These are phyloP conservation scores for Penicillium coffeae DNA, from an alignment of 495 filamentous ascomycete species.

Conservation along the genomic window DNA sequence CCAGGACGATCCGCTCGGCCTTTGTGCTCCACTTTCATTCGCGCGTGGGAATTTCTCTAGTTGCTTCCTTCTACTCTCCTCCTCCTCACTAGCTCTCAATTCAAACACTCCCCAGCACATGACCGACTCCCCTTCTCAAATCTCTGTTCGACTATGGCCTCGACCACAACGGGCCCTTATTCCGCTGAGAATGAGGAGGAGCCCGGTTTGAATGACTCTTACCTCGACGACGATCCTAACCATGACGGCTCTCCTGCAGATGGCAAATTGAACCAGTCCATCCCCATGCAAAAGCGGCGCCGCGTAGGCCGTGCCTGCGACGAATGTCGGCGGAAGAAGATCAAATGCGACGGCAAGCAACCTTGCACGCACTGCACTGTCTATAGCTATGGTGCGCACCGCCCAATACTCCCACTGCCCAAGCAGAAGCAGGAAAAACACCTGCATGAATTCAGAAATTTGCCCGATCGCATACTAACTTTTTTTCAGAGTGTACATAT, in stretches of 20 bases:
- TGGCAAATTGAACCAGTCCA: slow-evolving; percentile 26
- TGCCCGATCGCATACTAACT: too few relatives aligned
- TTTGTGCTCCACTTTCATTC: too few relatives aligned
- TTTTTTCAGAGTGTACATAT: slow-evolving; percentile 81
- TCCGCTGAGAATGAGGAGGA: slow-evolving; percentile 38
- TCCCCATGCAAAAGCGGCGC: slow-evolving; percentile 79
- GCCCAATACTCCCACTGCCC: not conserved
- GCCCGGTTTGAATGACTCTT: slow-evolving; percentile 20
- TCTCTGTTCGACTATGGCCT: slow-evolving; percentile 16
- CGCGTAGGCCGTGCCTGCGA: slow-evolving; percentile 91
- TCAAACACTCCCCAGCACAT: slow-evolving; percentile 26
- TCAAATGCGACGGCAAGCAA: slow-evolving; percentile 97
- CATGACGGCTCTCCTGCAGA: slow-evolving; percentile 26
- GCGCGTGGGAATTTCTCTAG: not conserved
- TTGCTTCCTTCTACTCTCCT: not conserved
- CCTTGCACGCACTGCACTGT: slow-evolving; percentile 97
- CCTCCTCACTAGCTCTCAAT: too few relatives aligned
- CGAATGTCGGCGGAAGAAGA: slow-evolving; percentile 95
- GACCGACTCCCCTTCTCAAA: slow-evolving; percentile 8
- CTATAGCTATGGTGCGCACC: slow-evolving; percentile 86
- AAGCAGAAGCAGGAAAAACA: too few relatives aligned
- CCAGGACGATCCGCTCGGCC: not conserved
- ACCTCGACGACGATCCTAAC: slow-evolving; percentile 28
- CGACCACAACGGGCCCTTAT: slow-evolving; percentile 14
- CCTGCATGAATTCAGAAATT: too few relatives aligned